A percentile compares a stretch with the other conserved stretches of the same genome.
phyloP scores from a whole-genome alignment of 352 stramenopile genomes.

The Plasmopara viticola region DNA sequence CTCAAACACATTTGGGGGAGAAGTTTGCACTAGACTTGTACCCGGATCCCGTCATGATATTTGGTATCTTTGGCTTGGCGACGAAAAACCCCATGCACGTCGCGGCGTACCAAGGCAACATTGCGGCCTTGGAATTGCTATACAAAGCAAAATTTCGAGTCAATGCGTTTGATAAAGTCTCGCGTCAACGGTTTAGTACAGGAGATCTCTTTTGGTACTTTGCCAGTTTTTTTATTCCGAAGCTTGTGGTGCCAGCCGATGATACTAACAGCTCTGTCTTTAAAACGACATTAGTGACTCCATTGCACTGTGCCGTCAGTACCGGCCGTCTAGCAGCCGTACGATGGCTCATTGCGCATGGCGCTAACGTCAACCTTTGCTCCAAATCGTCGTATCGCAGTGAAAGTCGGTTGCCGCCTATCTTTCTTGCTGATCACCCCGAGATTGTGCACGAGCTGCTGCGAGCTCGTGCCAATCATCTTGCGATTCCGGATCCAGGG shows the following conservation, averaged over 20 bases:
- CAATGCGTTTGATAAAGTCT: slow-evolving; percentile 79
- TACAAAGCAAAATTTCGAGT: slow-evolving; percentile 47
- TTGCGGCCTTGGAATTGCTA: slow-evolving; percentile 63
- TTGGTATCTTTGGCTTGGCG: slow-evolving; percentile 65
- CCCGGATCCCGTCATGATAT: slow-evolving; percentile 52
- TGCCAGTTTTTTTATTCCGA: slow-evolving; percentile 59
- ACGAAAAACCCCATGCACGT: slow-evolving; percentile 85
- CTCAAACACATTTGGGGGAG: slow-evolving; percentile 39
- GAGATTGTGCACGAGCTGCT: slow-evolving; percentile 73
- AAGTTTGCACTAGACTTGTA: slow-evolving; percentile 62
- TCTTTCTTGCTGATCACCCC: slow-evolving; percentile 76
- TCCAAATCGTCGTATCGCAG: slow-evolving; percentile 66
- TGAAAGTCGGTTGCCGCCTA: slow-evolving; percentile 61
- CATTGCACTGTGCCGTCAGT: slow-evolving; percentile 73
- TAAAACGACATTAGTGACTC: slow-evolving; percentile 67
- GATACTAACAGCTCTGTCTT: slow-evolving; percentile 62
- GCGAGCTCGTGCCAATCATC: slow-evolving; percentile 57
- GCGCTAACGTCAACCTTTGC: slow-evolving; percentile 70
- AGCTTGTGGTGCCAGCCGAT: slow-evolving; percentile 57
- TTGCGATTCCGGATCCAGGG: slow-evolving; percentile 72
- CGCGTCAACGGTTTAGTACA: slow-evolving; percentile 64
- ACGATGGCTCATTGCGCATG: slow-evolving; percentile 60
- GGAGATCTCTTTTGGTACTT: slow-evolving; percentile 82
- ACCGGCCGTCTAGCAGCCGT: slow-evolving; percentile 68
- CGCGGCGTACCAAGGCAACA: slow-evolving; percentile 71